Evolutionary conservation across 2,329 filamentous ascomycete species (phyloP).

Genomic region (Parastagonospora avenae): DNA sequence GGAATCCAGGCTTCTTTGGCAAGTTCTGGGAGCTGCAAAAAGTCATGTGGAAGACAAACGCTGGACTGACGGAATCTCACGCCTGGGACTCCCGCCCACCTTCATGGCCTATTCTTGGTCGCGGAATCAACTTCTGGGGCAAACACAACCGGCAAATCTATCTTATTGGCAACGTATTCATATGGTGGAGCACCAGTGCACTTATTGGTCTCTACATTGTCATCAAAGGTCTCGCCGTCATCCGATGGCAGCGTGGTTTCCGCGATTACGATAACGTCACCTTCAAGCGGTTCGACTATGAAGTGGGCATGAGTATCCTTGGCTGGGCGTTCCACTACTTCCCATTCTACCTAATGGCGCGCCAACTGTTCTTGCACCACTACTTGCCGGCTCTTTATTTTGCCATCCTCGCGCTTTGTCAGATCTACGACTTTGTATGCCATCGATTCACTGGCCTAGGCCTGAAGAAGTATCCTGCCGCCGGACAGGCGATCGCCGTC

Average conservation of each 20-base stretch:
- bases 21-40: constrained; percentile 98
- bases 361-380: constrained; percentile 97
- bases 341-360: constrained; percentile 97
- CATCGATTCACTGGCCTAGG: constrained; percentile 73
- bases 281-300: constrained; percentile 98
- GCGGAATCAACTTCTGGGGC: constrained; percentile 99
- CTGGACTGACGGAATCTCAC: constrained; percentile 92
- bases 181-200: constrained; percentile 89
- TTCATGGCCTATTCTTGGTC: constrained; percentile 88
- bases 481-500: constrained; percentile 76
- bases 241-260: constrained; percentile 94
- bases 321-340: constrained; percentile 99
- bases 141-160: constrained; percentile 94
- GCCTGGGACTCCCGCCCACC: constrained; percentile 96
- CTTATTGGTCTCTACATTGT: constrained; percentile 76
- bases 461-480: constrained; percentile 69
- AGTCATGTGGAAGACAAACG: constrained; percentile 99
- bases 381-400: constrained; percentile 98
- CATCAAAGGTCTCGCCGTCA: constrained; percentile 85
- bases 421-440: constrained; percentile 84
- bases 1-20: constrained; percentile 89
- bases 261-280: constrained; percentile 79
- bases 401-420: constrained; percentile 84
- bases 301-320: constrained; percentile 86
- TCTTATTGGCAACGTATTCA: constrained; percentile 81